phyloP scores from a whole-genome alignment of 352 stramenopile species.

The Phytophthora capsici region DNA sequence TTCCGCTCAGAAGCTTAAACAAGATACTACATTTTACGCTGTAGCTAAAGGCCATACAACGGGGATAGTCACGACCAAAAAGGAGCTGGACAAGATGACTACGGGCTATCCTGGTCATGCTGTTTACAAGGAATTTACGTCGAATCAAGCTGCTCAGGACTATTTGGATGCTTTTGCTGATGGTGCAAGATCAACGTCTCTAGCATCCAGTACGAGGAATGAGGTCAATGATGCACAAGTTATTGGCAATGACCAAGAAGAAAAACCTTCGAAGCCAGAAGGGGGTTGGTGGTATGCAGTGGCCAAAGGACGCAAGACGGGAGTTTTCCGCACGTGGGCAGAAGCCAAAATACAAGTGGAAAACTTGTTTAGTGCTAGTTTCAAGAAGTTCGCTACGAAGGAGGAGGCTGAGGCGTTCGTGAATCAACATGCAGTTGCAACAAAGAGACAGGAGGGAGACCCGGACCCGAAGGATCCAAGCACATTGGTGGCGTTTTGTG shows the following conservation, averaged over 20 bases:
- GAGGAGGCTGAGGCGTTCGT: slow-evolving; percentile 62
- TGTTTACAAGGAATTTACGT: slow-evolving; percentile 23
- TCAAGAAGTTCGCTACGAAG: slow-evolving; percentile 62
- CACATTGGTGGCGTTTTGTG: slow-evolving; percentile 80
- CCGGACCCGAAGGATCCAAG: slow-evolving; percentile 55
- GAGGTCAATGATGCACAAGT: too few relatives aligned
- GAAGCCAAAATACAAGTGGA: slow-evolving; percentile 65
- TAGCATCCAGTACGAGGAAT: slow-evolving; percentile 6
- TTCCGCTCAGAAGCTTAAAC: slow-evolving; percentile 23
- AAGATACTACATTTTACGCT: slow-evolving; percentile 32
- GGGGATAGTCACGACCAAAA: slow-evolving; percentile 46
- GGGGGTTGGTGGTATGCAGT: slow-evolving; percentile 56
- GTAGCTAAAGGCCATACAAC: slow-evolving; percentile 43
- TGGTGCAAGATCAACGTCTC: slow-evolving; percentile 3
- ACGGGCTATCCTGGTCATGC: slow-evolving; percentile 17
- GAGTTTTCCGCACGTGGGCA: slow-evolving; percentile 61
- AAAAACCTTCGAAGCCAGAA: background rate
- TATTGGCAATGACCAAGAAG: background rate
- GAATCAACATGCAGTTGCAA: slow-evolving; percentile 30
- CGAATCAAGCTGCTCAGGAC: slow-evolving; percentile 19
- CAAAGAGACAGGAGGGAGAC: slow-evolving; percentile 16
- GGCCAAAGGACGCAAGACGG: slow-evolving; percentile 53
- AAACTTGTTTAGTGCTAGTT: slow-evolving; percentile 55
- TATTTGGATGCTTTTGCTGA: slow-evolving; percentile 14
- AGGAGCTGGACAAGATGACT: slow-evolving; percentile 34